Conservation (phyloP, 768 basidiomycete genomes). For the Flagelloscypha sp. region DNA sequence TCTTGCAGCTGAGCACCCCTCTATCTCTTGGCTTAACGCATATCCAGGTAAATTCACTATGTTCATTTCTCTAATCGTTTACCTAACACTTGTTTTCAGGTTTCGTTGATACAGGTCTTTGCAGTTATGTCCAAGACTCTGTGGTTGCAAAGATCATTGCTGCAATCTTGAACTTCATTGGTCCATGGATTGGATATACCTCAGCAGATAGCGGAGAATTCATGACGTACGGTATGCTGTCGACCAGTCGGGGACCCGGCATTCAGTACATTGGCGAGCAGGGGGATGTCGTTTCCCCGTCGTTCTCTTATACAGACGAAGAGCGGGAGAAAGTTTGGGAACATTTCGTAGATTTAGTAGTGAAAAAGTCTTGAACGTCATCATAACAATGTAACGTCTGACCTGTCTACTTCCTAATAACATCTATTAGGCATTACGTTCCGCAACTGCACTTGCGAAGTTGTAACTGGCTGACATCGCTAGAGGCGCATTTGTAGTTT, state of each 20-base stretch:
- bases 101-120: conserved; percentile 22
- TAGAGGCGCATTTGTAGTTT: too few species aligned
- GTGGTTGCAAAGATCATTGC: conserved; percentile 37
- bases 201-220: conserved; percentile 22
- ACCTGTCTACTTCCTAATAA: too few species aligned
- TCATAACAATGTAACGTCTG: too few species aligned
- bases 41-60: conserved; percentile 12
- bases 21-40: conserved; percentile 12
- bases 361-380: too few species aligned
- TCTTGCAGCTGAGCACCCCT: conserved; percentile 9
- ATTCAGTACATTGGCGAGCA: conserved; percentile 8
- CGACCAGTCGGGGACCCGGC: conserved; percentile 16
- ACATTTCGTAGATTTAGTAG: too few species aligned
- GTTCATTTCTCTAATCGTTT: not conserved
- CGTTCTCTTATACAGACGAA: conserved; percentile 12
- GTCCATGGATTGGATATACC: conserved; percentile 7
- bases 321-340: conserved; percentile 14
- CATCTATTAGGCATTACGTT: too few species aligned
- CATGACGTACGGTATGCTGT: conserved; percentile 22
- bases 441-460: too few species aligned
- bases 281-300: conserved; percentile 11
- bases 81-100: conserved; percentile 2
- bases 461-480: too few species aligned
- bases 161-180: conserved; percentile 16
- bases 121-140: conserved; percentile 28